Evolutionary conservation across 1,139 yeast species (phyloP), one percentile per base, ranked within the genome.

Genomic region (Candida glucosophila): DNA sequence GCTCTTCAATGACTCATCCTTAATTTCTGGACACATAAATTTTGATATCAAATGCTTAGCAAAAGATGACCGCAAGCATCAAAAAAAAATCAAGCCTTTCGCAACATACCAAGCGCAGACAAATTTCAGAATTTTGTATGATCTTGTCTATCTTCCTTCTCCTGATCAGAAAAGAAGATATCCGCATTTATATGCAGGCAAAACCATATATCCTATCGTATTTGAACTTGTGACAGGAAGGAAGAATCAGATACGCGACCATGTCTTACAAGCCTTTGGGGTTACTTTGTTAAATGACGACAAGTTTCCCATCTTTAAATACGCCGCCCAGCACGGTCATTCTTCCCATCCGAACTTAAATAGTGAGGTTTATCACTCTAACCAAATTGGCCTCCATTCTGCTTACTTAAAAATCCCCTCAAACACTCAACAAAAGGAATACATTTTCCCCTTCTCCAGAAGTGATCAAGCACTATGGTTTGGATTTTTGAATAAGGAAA

Each of bases 171-270:
- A 13, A 6, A 8, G 12, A 5, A 22, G 24, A 12, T 44, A 38
- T 24, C 47, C 47, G 5, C 22, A 26, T 4, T 30, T 46, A 7
- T 40, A 28, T 26, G 20, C 20, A 9, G 25, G 30, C 11, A 36
- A 34, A 17, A 20, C 21, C 5, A 24, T 40, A 4, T 34, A 39
- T 11, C 55, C 55, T 1, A 29, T 45, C 1, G 29, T 45, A 5
- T 29, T 46, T 18, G 43, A 47, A 26, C 33, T 49, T 9, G 33
- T 33, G 17, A 47, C 53, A 0, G 55, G 55, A 5, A 25, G 53
- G 17, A 48, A 49, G 30, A 49, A 49, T 30, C 54, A 49, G 30
- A 43, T 49, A 17, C 27, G 55, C 21, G 53, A 49, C 22, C 55
- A 49, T 27, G 36, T 45, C 3, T 16, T 38, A 4, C 43, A 39